Percentiles rank a stretch among this genome's conserved stretches.
phyloP scores from a whole-genome alignment of 306 rosid species.

The Herpetospermum pedunculosum region DNA sequence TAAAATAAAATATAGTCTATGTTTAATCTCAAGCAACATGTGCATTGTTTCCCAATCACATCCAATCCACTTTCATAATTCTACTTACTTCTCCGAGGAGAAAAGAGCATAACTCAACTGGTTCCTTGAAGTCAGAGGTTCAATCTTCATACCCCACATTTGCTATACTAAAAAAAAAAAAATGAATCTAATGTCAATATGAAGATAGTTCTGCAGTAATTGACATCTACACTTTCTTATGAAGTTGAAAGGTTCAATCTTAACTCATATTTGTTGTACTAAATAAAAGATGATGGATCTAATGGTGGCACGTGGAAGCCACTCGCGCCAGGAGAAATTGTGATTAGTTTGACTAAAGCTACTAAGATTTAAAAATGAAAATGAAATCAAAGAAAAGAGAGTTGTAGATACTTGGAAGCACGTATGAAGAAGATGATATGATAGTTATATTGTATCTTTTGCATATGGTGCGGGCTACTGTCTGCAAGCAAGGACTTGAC shows the following conservation, averaged over 20 bases:
- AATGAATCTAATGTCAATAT: no score
- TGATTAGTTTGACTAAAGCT: not conserved
- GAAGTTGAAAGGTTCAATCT: no score
- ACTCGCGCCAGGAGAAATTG: not conserved
- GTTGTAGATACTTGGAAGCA: not conserved
- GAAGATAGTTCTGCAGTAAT: no score
- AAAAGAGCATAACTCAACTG: no score
- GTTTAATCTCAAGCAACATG: slow-evolving; percentile 14
- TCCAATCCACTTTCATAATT: slow-evolving; percentile 5
- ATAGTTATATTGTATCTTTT: not conserved
- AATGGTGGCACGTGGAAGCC: not conserved
- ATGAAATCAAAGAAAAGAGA: not conserved
- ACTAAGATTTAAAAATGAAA: not conserved
- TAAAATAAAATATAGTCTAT: not conserved
- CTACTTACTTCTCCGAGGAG: no score
- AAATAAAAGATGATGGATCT: no score
- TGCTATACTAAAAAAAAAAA: no score
- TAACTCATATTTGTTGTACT: no score
- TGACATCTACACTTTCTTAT: no score
- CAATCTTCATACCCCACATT: no score
- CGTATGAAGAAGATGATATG: slow-evolving; percentile 5
- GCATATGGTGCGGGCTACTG: slow-evolving; percentile 4
- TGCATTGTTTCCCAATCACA: not conserved
- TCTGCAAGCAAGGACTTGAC: slow-evolving; percentile 7
- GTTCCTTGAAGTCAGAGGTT: no score